These are phyloP conservation scores for Mimosa pudica DNA, from an alignment of 306 rosid genomes.

Conservation along the genomic window DNA sequence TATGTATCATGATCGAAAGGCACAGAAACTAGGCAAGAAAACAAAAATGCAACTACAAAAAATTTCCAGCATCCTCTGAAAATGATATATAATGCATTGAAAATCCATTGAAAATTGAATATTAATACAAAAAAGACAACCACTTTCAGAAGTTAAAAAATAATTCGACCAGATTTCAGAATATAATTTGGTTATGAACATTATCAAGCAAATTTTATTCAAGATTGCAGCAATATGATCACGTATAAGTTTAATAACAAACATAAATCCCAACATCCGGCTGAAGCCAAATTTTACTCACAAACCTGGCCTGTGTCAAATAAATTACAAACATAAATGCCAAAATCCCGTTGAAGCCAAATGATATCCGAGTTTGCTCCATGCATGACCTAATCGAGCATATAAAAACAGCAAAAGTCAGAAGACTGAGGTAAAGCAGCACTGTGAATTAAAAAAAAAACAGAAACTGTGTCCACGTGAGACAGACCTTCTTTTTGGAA, in stretches of 20 bases:
- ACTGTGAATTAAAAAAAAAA: not conserved
- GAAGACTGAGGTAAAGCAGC: not conserved
- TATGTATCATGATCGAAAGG: not conserved
- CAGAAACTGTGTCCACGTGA: constrained; percentile 10
- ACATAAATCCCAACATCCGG: constrained; percentile 93
- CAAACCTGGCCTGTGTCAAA: constrained; percentile 99
- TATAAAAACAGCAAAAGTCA: constrained; percentile 27
- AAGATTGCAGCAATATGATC: constrained; percentile 19
- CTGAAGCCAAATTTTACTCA: constrained; percentile 67
- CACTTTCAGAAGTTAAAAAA: constrained; percentile 28
- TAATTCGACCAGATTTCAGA: constrained; percentile 7
- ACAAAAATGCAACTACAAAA: constrained; percentile 6
- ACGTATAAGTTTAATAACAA: constrained; percentile 73
- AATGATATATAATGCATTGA: not conserved
- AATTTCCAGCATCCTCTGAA: constrained; percentile 26
- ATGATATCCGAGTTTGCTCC: constrained; percentile 92
- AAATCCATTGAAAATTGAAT: constrained; percentile 27
- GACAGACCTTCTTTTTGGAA: constrained; percentile 79
- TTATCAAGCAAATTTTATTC: constrained; percentile 15
- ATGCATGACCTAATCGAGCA: constrained; percentile 84
- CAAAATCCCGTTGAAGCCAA: constrained; percentile 98
- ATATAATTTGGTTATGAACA: constrained; percentile 2
- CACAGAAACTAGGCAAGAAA: not conserved
- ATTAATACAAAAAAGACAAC: constrained; percentile 19
- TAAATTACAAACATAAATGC: constrained; percentile 90